phyloP scores from a whole-genome alignment of 768 basidiomycete species.

The Lepiota venenata region DNA sequence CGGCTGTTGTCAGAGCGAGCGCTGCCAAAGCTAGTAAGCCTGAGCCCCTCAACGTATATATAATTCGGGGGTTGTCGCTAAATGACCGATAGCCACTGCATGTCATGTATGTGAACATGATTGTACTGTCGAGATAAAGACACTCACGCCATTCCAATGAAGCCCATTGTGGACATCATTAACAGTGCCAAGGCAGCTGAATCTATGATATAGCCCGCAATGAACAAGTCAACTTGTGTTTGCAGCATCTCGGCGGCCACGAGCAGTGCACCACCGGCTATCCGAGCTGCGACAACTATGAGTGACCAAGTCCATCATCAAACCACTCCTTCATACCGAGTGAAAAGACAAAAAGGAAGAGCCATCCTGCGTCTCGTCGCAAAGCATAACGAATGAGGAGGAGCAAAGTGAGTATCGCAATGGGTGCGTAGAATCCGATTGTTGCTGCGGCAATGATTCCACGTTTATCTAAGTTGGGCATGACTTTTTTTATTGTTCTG shows the following conservation, averaged over 20 bases:
- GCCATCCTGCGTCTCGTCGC: constrained; percentile 59
- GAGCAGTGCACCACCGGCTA: constrained; percentile 53
- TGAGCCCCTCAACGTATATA: constrained; percentile 31
- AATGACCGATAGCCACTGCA: constrained; percentile 48
- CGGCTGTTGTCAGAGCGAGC: constrained; percentile 41
- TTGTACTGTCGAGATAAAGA: constrained; percentile 7
- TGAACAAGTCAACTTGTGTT: constrained; percentile 40
- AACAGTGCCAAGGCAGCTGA: constrained; percentile 38
- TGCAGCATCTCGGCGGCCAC: constrained; percentile 48
- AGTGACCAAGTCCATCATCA: not conserved
- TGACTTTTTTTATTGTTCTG: constrained; percentile 18
- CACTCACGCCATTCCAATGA: constrained; percentile 49
- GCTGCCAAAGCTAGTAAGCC: constrained; percentile 36
- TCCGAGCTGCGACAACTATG: constrained; percentile 41
- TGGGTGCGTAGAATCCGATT: constrained; percentile 57
- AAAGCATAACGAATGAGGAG: constrained; percentile 54
- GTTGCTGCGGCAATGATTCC: constrained; percentile 58
- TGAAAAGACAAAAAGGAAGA: constrained; percentile 63
- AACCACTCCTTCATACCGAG: constrained; percentile 36
- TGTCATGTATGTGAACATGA: constrained; percentile 2
- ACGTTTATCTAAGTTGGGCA: constrained; percentile 39
- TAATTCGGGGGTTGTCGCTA: constrained; percentile 44
- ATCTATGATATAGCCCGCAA: constrained; percentile 51
- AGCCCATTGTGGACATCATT: constrained; percentile 40
- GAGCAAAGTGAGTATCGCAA: constrained; percentile 41